Evolutionary conservation across 805 yeast genomes (phyloP), one percentile per base, ranked within the genome.

Genomic region (Starmerella cellae): DNA sequence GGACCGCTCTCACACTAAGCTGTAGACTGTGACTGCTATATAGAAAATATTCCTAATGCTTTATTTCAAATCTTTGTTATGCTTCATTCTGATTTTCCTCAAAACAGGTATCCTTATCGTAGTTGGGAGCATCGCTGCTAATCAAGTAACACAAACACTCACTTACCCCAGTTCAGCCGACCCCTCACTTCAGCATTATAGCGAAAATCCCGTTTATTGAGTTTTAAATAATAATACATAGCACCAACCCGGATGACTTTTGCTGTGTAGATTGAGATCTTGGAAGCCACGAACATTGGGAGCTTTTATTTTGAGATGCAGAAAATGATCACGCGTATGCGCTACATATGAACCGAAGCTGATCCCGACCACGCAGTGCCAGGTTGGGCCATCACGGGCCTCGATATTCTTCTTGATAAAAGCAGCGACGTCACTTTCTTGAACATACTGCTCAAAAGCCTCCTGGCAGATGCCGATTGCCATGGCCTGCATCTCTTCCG

Each of bases 281-380:
- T 40, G 19, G 35, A 45, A 69, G 56, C 41, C 65, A 67, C 36
- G 71, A 75, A 47, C 38, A n/a, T 38, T 13, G 16, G 53, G 53
- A 20, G 50, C 51, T 19, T 30, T 22, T 31, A 74, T 59, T 53
- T 72, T 72, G 48, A 73, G 70, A 56, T 75, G 75, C 4, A 71
- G 64, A 55, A 75, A 75, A 52, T 64, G 71, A 19, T 44, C 69
- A 55, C 62, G 71, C 52, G 71, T 72, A 50, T 75, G 80, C 29
- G 80, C 73, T 20, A 75, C 80, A 53, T 69, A 73, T 37, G 74
- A 67, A 13, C 81, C 81, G 55, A 75, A 75, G 41, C 73, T 69
- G 49, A 65, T 61, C 19, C 81, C 81, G 24, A 73, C 80, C 39
- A 75, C 66, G 24, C 74, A 75, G 55, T 75, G 80, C 81, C 81